A percentile compares a stretch with the other conserved stretches of the same genome.
These are phyloP conservation scores for Ceriops tagal DNA, from an alignment of 345 rosid genomes.

Conservation along the genomic window DNA sequence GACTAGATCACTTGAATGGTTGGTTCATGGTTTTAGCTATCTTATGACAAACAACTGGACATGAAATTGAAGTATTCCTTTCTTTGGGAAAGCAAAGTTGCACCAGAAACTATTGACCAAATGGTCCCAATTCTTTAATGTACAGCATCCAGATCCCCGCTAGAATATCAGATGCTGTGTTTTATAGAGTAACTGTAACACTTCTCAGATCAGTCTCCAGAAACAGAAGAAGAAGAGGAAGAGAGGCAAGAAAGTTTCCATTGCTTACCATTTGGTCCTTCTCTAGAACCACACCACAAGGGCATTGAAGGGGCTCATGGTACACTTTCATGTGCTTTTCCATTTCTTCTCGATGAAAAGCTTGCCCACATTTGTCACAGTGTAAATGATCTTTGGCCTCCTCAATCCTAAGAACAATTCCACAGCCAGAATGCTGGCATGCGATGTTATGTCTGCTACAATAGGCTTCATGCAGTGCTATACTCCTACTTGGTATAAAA, in stretches of 20 bases:
- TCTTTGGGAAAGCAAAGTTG: no score
- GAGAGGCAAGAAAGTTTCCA: neutral
- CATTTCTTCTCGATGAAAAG: slow-evolving; percentile 73
- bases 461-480: slow-evolving; percentile 77
- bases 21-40: no score
- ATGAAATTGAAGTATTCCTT: no score
- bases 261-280: slow-evolving; percentile 77
- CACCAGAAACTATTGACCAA: neutral
- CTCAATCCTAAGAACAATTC: slow-evolving; percentile 67
- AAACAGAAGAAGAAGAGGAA: neutral
- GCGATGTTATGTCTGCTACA: slow-evolving; percentile 79
- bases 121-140: no score
- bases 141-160: neutral
- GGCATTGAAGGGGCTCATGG: slow-evolving; percentile 78
- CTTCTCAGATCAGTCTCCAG: no score
- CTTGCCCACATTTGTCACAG: slow-evolving; percentile 83
- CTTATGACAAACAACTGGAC: no score
- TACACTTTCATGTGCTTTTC: slow-evolving; percentile 89
- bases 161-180: neutral
- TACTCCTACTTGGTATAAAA: slow-evolving; percentile 75
- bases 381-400: slow-evolving; percentile 75
- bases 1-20: no score
- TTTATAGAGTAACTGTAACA: neutral
- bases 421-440: slow-evolving; percentile 68
- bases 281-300: slow-evolving; percentile 77